These are phyloP conservation scores for Pythium biforme DNA, from an alignment of 352 stramenopile species.

Conservation along the genomic window DNA sequence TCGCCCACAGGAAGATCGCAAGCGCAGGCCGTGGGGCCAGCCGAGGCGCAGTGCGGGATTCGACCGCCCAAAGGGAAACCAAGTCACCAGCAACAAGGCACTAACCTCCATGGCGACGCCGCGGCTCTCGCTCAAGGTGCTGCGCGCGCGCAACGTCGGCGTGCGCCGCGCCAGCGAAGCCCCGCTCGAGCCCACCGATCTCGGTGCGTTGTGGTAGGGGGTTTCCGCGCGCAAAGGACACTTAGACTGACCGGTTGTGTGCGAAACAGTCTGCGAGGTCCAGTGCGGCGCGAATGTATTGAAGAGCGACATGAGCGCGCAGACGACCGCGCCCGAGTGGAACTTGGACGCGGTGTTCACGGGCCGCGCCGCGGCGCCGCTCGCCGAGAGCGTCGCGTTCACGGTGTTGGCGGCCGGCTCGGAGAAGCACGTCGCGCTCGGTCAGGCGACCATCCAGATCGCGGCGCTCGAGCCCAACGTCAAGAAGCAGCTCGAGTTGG, in stretches of 20 bases:
- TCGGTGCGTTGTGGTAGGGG: constrained; percentile 7
- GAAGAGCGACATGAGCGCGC: constrained; percentile 40
- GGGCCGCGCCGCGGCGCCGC: constrained; percentile 34
- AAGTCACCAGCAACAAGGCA: too few relatives aligned
- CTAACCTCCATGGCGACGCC: constrained; percentile 12
- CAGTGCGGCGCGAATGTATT: constrained; percentile 49
- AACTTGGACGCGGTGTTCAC: constrained; percentile 55
- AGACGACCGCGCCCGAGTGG: constrained; percentile 53
- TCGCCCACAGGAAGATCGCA: constrained; percentile 13
- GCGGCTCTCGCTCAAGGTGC: constrained; percentile 20
- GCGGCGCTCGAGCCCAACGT: constrained; percentile 34
- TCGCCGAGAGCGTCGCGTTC: constrained; percentile 45
- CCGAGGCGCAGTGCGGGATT: constrained; percentile 13
- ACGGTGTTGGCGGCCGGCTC: constrained; percentile 52
- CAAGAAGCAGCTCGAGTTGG: constrained; percentile 18
- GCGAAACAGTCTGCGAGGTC: constrained; percentile 48
- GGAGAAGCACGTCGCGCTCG: constrained; percentile 32
- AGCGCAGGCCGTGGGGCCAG: constrained; percentile 1
- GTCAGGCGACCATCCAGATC: constrained; percentile 37
- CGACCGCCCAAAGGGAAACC: constrained; percentile 1
- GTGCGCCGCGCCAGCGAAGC: constrained; percentile 14
- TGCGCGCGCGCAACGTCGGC: constrained; percentile 21
- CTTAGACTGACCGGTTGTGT: too few relatives aligned
- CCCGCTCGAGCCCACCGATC: constrained; percentile 8
- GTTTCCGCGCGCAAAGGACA: too few relatives aligned